Evolutionary conservation across 805 yeast genomes (phyloP).

Genomic region (Wickerhamiella occidentalis): DNA sequence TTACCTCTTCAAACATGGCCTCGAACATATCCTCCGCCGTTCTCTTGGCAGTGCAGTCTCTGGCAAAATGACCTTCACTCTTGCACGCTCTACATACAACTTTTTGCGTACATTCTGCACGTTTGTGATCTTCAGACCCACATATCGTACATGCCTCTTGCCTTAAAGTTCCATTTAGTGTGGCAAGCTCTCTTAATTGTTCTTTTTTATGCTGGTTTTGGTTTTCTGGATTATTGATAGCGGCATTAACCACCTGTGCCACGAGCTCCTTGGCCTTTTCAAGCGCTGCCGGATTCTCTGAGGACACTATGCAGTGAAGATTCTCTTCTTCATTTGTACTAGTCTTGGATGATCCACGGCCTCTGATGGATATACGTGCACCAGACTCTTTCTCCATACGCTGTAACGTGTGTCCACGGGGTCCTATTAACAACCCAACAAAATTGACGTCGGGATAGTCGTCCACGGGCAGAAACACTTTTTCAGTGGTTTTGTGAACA

Average conservation of each 20-base stretch:
- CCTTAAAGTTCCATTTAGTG: constrained; percentile 84
- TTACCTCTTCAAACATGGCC: constrained; percentile 39
- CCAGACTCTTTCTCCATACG: constrained; percentile 75
- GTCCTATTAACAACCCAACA: constrained; percentile 83
- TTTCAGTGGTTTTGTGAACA: constrained; percentile 64
- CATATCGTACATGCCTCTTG: constrained; percentile 63
- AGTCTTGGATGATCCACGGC: constrained; percentile 45
- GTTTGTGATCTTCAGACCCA: constrained; percentile 53
- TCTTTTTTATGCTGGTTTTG: constrained; percentile 84
- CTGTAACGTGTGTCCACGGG: constrained; percentile 84
- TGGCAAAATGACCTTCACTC: constrained; percentile 69
- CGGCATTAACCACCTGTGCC: constrained; percentile 64
- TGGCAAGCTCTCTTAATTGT: constrained; percentile 85
- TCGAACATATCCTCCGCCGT: constrained; percentile 39
- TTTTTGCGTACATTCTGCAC: constrained; percentile 47
- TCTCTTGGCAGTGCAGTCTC: constrained; percentile 48
- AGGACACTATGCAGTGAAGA: constrained; percentile 74
- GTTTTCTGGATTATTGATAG: constrained; percentile 82
- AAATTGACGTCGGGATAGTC: constrained; percentile 89
- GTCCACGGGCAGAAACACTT: constrained; percentile 69
- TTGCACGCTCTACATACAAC: constrained; percentile 72
- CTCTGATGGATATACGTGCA: constrained; percentile 82
- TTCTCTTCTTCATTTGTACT: constrained; percentile 43
- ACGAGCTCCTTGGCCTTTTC: constrained; percentile 63
- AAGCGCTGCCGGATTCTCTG: constrained; percentile 34